Conservation (phyloP, 1,284 basidiomycete genomes). For the Cutaneotrichosporon cavernicola region DNA sequence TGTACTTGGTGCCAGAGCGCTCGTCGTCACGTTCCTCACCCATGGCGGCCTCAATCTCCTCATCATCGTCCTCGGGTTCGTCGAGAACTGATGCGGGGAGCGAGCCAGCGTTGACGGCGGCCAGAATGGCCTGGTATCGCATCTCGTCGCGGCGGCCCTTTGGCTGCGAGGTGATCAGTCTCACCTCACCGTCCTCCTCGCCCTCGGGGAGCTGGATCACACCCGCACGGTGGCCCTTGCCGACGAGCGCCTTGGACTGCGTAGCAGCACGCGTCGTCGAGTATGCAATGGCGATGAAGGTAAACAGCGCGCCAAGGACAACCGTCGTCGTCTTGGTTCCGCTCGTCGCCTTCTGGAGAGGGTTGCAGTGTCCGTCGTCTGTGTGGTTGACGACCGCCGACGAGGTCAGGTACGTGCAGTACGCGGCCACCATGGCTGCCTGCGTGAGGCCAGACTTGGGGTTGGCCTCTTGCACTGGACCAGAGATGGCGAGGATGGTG, state of each 20-base stretch:
- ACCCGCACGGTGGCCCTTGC: constrained; percentile 58
- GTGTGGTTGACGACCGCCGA: constrained; percentile 92
- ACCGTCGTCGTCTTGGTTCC: constrained; percentile 83
- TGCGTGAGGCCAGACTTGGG: constrained; percentile 93
- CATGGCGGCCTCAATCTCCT: constrained; percentile 66
- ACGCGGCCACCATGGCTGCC: constrained; percentile 92
- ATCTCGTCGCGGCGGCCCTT: constrained; percentile 75
- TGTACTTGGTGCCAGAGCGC: constrained; percentile 93
- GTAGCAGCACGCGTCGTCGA: constrained; percentile 95
- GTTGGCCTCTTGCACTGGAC: constrained; percentile 86
- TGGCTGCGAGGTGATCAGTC: constrained; percentile 80
- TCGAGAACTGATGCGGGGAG: constrained; percentile 90
- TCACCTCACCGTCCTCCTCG: constrained; percentile 58
- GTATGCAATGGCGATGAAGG: constrained; percentile 96
- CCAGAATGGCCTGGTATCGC: constrained; percentile 88
- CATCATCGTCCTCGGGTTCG: constrained; percentile 70
- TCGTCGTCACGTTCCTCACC: constrained; percentile 88
- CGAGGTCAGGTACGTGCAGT: constrained; percentile 93
- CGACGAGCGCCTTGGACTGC: constrained; percentile 84
- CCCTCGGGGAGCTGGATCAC: constrained; percentile 61
- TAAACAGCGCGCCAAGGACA: constrained; percentile 89
- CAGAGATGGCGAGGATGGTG: constrained; percentile 80
- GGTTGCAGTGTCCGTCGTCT: constrained; percentile 78
- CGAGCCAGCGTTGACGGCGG: constrained; percentile 94
- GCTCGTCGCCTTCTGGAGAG: constrained; percentile 61